Conservation (phyloP, 2,329 filamentous ascomycete species). For the Aspergillus persii region DNA sequence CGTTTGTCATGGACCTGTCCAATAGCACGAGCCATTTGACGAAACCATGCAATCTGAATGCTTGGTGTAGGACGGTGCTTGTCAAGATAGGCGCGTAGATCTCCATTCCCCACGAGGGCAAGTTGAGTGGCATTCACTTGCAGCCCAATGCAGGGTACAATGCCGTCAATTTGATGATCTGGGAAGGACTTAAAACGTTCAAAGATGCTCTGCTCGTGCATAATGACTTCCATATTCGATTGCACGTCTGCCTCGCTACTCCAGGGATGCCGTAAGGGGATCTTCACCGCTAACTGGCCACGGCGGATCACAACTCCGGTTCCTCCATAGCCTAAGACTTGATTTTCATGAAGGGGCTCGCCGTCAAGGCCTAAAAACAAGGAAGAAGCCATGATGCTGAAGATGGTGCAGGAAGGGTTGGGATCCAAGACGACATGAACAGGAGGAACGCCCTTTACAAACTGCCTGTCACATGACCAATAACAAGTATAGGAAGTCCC, state of each 20-base stretch:
- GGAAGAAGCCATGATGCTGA: too few relatives aligned
- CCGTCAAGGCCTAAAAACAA: constrained; percentile 9
- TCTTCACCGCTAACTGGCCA: constrained; percentile 14
- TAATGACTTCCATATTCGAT: constrained; percentile 14
- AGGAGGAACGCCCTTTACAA: too few relatives aligned
- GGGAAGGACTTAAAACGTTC: background rate
- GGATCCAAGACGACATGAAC: too few relatives aligned
- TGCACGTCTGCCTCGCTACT: constrained; percentile 14
- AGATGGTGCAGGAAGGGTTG: too few relatives aligned
- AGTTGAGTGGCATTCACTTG: constrained; percentile 13
- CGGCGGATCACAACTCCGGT: constrained; percentile 13
- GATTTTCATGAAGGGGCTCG: constrained; percentile 4
- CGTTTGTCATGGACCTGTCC: constrained; percentile 14
- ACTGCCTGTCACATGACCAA: too few relatives aligned
- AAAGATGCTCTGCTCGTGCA: constrained; percentile 19
- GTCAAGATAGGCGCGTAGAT: constrained; percentile 22
- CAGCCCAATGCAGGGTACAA: constrained; percentile 13
- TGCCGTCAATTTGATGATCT: constrained; percentile 3
- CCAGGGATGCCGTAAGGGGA: constrained; percentile 14
- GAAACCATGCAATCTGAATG: constrained; percentile 14
- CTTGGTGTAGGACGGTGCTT: constrained; percentile 6
- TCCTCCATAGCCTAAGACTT: constrained; percentile 13
- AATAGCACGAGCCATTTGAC: constrained; percentile 17
- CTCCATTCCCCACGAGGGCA: constrained; percentile 23
- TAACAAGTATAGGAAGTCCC: too few relatives aligned